These are phyloP conservation scores for Lecanicillium sp. DNA, from an alignment of 2,329 filamentous ascomycete genomes.

Conservation along the genomic window DNA sequence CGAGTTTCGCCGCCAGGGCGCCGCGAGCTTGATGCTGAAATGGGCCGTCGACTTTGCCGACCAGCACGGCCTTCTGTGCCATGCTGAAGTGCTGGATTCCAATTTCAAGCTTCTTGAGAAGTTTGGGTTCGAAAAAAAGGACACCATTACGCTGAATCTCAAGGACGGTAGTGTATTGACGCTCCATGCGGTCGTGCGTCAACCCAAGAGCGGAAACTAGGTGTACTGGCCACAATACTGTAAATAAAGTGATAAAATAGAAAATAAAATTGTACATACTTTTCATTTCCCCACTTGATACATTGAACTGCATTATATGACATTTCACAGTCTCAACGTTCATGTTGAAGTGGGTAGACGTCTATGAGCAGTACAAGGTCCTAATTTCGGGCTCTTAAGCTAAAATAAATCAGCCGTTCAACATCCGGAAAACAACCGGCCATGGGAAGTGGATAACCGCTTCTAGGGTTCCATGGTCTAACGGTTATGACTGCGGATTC, in stretches of 20 bases:
- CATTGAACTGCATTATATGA: too few relatives aligned
- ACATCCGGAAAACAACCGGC: conserved; percentile 1
- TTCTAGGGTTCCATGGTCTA: conserved; percentile 17
- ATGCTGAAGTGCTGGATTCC: not conserved
- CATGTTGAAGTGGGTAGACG: too few relatives aligned
- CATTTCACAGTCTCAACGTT: too few relatives aligned
- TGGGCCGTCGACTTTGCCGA: conserved; percentile 8
- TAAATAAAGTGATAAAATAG: too few relatives aligned
- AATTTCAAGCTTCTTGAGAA: not conserved
- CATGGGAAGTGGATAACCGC: conserved; percentile 23
- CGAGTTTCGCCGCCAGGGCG: not conserved
- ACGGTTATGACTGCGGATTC: conserved; percentile 16
- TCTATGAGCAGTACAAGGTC: too few relatives aligned
- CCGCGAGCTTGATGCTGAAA: conserved; percentile 4
- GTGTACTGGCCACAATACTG: too few relatives aligned
- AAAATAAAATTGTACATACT: too few relatives aligned
- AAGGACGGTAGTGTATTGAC: too few relatives aligned
- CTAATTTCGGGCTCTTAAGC: not conserved
- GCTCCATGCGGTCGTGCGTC: too few relatives aligned
- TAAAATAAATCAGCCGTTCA: not conserved
- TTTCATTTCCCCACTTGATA: too few relatives aligned
- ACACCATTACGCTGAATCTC: too few relatives aligned
- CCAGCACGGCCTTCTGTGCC: conserved; percentile 1
- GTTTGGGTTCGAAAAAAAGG: not conserved
- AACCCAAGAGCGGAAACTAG: too few relatives aligned